phyloP scores from a whole-genome alignment of 129 eudicot genomes.

The Chrysanthemum lavandulifolium region DNA sequence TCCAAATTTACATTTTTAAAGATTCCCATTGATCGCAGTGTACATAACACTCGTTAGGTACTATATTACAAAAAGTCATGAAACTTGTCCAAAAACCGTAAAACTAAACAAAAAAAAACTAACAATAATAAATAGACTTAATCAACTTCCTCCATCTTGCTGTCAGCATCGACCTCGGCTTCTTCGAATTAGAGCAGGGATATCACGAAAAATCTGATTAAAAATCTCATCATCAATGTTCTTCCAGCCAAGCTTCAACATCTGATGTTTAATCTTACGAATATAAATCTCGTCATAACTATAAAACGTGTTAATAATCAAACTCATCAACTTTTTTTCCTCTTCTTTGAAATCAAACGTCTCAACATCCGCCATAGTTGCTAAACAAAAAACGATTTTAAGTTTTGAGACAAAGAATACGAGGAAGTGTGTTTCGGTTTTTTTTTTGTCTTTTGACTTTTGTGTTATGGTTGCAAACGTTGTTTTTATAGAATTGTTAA shows the following conservation, averaged over 20 bases:
- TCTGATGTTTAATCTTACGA: conserved; percentile 19
- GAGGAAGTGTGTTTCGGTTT: not conserved
- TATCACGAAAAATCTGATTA: conserved; percentile 23
- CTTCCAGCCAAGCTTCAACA: conserved; percentile 49
- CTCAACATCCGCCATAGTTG: not conserved
- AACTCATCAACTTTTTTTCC: no score
- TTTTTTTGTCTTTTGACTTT: no score
- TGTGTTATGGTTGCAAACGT: not conserved
- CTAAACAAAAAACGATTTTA: no score
- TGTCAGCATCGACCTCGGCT: conserved; percentile 35
- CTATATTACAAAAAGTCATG: no score
- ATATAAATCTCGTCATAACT: conserved; percentile 17
- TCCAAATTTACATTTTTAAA: no score
- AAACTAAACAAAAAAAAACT: no score
- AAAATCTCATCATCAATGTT: conserved; percentile 35
- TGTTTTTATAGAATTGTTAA: not conserved
- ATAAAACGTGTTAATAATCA: not conserved
- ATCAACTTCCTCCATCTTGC: conserved; percentile 53
- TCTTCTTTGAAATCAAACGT: not conserved
- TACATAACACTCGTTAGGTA: no score
- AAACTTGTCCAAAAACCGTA: no score
- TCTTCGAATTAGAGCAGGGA: conserved; percentile 34
- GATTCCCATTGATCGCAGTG: no score
- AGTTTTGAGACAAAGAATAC: not conserved
- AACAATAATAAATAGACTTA: not conserved